These are phyloP conservation scores for Fraxinus excelsior DNA, from an alignment of 257 asterid species.

Conservation along the genomic window DNA sequence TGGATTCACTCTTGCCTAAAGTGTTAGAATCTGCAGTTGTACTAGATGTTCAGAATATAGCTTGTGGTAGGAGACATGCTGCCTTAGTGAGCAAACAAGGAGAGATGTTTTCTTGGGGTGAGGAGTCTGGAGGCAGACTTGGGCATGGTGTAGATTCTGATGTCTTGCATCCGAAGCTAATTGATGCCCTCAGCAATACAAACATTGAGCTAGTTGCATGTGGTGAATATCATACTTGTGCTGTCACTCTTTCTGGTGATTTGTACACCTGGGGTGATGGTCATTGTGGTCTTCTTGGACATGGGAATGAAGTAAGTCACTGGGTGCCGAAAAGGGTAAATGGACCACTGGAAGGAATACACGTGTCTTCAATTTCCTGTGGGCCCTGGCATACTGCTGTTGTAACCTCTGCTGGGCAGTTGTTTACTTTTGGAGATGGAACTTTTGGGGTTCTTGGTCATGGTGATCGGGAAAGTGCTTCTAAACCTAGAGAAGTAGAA, in stretches of 20 bases:
- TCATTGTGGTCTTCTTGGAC: conserved; percentile 87
- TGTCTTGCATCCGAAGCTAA: conserved; percentile 82
- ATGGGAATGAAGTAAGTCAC: conserved; percentile 92
- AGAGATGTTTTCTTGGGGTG: conserved; percentile 96
- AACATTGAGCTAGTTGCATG: conserved; percentile 94
- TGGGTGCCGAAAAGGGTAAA: conserved; percentile 93
- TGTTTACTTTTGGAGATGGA: conserved; percentile 92
- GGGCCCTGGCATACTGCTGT: conserved; percentile 99
- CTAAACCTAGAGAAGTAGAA: conserved; percentile 89
- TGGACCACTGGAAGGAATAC: conserved; percentile 89
- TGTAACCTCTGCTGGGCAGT: conserved; percentile 94
- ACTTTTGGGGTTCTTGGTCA: conserved; percentile 96
- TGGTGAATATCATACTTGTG: conserved; percentile 89
- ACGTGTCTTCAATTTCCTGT: conserved; percentile 79
- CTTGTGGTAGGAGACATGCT: conserved; percentile 94
- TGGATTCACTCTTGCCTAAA: conserved; percentile 87
- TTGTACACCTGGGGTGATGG: conserved; percentile 96
- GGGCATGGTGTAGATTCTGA: conserved; percentile 98
- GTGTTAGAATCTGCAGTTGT: conserved; percentile 95
- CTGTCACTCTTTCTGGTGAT: conserved; percentile 92
- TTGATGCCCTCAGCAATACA: conserved; percentile 75
- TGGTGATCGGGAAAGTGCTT: conserved; percentile 71
- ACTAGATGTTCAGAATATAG: conserved; percentile 94
- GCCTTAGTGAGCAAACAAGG: conserved; percentile 95
- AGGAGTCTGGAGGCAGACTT: conserved; percentile 90